Evolutionary conservation across 768 basidiomycete genomes (phyloP), one percentile per base, ranked within the genome.

Genomic region (Glaciozyma antarctica): DNA sequence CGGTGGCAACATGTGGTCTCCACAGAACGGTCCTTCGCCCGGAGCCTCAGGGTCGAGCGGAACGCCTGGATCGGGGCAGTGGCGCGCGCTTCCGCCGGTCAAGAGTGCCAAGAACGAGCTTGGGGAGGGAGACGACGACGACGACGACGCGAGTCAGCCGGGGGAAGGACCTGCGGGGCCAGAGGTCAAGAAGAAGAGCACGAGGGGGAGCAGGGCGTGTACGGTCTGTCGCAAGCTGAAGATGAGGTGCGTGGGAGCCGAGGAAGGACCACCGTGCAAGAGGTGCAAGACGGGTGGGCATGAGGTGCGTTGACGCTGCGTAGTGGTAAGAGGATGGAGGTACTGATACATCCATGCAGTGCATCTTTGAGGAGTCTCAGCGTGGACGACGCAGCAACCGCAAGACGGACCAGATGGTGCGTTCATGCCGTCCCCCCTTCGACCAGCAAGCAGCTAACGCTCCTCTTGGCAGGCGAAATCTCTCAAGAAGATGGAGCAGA

Each of bases 281-380:
- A 86, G 91, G 26, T 95, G 91, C 68, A 72, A 72, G 60, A 63
- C 73, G 28, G 74, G 75, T 2, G 72, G 72, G 3, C 75, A 93
- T 73, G 90, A 94, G 58, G 68, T 69, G 59, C n/a, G 68, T 49
- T 22, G 21, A 24, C 45, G 19, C 22, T 13, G 12, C 16, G 12
- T 22, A 1, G 2, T 1, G 24, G 24, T 5, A 44, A 45, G 4
- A 16, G 17, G n/a, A 5, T 5, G 4, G 24, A 17, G 5, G 3
- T 7, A 2, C 2, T 28, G 6, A 13, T n/a, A 22, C 22, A 8
- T 21, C 19, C 21, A 15, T 45, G 34, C 62, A 69, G 71, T 99
- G 95, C 74, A 83, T 95, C 52, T 98, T 99, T 69, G 92, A 98
- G 78, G 94, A 97, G 76, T 90, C 88, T 2, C 93, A 97, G 75